Evolutionary conservation across 164 flowering plant species (phyloP).

Genomic region (Warburgia ugandensis): DNA sequence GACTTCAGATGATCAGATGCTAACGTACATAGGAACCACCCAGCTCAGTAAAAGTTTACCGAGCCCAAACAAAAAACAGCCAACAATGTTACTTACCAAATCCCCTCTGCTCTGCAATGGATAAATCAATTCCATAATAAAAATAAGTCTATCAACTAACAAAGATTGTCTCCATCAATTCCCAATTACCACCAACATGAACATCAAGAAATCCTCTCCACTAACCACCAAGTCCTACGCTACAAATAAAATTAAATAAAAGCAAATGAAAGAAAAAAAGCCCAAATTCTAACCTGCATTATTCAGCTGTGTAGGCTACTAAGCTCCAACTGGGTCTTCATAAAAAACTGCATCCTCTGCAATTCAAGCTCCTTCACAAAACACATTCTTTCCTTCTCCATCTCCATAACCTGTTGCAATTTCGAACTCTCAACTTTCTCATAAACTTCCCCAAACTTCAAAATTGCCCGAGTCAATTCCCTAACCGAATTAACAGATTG

Average conservation of each 20-base stretch:
- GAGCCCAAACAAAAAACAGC: too few relatives aligned
- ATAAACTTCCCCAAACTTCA: slow-evolving; percentile 72
- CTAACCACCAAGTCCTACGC: neutral
- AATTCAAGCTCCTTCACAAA: slow-evolving; percentile 75
- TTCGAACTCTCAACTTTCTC: slow-evolving; percentile 72
- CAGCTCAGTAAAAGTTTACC: too few relatives aligned
- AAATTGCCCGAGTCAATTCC: slow-evolving; percentile 55
- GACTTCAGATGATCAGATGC: too few relatives aligned
- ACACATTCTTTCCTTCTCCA: slow-evolving; percentile 92
- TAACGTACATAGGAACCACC: too few relatives aligned
- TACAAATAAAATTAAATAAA: neutral
- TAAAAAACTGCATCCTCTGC: slow-evolving; percentile 88
- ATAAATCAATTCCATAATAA: too few relatives aligned
- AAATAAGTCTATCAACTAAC: too few relatives aligned
- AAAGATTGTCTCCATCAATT: too few relatives aligned
- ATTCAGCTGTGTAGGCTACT: slow-evolving; percentile 8
- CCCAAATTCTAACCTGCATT: slow-evolving; percentile 21
- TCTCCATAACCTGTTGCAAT: slow-evolving; percentile 69
- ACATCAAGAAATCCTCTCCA: too few relatives aligned
- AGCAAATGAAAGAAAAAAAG: neutral
- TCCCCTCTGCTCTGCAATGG: too few relatives aligned
- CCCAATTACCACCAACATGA: too few relatives aligned
- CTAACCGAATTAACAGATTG: slow-evolving; percentile 39
- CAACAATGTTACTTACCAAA: too few relatives aligned
- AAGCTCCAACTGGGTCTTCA: slow-evolving; percentile 80